A percentile compares a stretch with the other conserved stretches of the same genome.
Evolutionary conservation across 257 asterid species (phyloP).

Genomic region (Catharanthus roseus): DNA sequence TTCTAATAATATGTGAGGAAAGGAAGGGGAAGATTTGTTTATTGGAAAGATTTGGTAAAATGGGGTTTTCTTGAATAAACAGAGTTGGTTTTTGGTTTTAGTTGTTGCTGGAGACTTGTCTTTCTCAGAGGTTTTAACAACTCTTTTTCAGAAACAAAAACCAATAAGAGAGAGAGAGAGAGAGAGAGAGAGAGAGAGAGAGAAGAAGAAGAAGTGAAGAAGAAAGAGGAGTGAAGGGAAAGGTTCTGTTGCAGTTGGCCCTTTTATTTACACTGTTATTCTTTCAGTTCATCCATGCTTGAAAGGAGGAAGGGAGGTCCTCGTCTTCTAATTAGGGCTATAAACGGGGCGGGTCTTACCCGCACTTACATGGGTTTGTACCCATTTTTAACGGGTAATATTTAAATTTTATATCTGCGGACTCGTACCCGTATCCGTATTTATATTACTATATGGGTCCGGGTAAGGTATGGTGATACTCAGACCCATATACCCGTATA

Average conservation of each 20-base stretch:
- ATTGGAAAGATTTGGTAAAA: constrained; percentile 53
- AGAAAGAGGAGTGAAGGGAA: constrained; percentile 18
- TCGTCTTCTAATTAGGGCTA: no score
- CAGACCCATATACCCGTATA: no score
- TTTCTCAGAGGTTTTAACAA: constrained; percentile 27
- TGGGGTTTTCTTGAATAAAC: constrained; percentile 37
- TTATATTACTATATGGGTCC: no score
- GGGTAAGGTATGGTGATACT: no score
- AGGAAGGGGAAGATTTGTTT: constrained; percentile 15
- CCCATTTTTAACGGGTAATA: no score
- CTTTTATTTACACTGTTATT: background rate
- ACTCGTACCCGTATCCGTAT: no score
- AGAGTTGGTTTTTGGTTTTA: constrained; percentile 26
- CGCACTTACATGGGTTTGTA: no score
- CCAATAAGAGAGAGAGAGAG: constrained; percentile 6
- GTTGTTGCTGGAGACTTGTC: constrained; percentile 60
- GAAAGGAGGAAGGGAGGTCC: no score
- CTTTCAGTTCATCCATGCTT: background rate
- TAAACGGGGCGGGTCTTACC: no score
- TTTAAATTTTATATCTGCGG: no score
- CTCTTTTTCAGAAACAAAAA: constrained; percentile 2
- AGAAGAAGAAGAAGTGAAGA: background rate
- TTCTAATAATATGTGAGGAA: constrained; percentile 1
- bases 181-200: constrained; percentile 3
- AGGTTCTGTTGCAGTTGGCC: constrained; percentile 4